Evolutionary conservation across 2,329 filamentous ascomycete species (phyloP), one percentile per base, ranked within the genome.

Genomic region (Dothistroma septosporum): DNA sequence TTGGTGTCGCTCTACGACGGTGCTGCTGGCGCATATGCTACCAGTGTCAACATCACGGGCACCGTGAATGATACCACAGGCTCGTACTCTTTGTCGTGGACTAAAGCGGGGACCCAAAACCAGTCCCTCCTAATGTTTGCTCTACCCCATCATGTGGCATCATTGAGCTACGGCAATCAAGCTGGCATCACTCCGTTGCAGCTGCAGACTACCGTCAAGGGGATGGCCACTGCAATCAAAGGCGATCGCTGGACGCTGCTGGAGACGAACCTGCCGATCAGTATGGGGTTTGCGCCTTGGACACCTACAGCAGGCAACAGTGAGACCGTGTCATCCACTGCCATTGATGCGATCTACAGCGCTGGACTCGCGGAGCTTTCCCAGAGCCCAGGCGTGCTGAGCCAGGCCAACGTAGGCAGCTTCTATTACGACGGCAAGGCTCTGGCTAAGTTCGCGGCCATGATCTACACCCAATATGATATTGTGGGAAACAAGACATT

Each of bases 361-460:
- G 89, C 91, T 1, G 79, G 82, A n/a, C 82, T 80, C 21, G 61
- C 64, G 19, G 94, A 99, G 73, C 78, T 96, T 0, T 82, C 84
- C 0, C 87, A 94, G 75, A 9, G 16, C 16, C 41, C 41, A 1
- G 83, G 92, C 72, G 90, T 97, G 75, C 75, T 79, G n/a, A 78
- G 79, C 0, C 87, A 94, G 70, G 85, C 86, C 5, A 85, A 94
- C 64, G 79, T 90, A 37, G 84, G 93, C 72, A 96, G 91, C 41
- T 92, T 96, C 86, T 97, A 97, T 76, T 97, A 88, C 75, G 90
- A 89, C 67, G 94, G 94, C 68, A 97, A 80, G 65, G 72, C 73
- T 16, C 65, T 76, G 19, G 74, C 73, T 33, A 76, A 76, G 55
- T 78, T 79, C 55, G 79, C 79, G 0, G 74, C 75, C 1, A 75